Conservation (phyloP, 306 rosid species). For the Ochetophila trinervis region DNA sequence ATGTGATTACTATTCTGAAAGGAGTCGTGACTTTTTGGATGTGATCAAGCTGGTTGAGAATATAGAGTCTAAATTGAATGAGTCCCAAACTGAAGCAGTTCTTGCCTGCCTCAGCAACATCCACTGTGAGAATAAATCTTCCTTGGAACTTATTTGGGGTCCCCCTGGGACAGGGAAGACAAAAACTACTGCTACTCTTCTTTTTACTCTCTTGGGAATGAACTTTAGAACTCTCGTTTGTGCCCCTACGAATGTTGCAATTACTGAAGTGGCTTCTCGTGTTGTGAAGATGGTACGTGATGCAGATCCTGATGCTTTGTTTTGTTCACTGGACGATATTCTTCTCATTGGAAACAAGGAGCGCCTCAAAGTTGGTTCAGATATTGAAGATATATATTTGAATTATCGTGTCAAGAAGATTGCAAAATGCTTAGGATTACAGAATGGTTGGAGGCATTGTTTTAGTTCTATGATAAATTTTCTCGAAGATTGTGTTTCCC, state of each 20-base stretch:
- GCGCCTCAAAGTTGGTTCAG: slow-evolving; percentile 53
- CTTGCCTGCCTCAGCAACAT: slow-evolving; percentile 41
- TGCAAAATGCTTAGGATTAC: slow-evolving; percentile 36
- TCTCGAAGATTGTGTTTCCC: slow-evolving; percentile 61
- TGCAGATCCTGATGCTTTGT: slow-evolving; percentile 21
- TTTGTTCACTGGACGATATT: slow-evolving; percentile 50
- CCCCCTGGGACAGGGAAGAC: slow-evolving; percentile 92
- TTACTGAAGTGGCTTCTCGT: slow-evolving; percentile 55
- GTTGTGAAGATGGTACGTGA: slow-evolving; percentile 48
- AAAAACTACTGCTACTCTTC: slow-evolving; percentile 47
- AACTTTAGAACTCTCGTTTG: slow-evolving; percentile 57
- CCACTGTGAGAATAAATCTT: slow-evolving; percentile 26
- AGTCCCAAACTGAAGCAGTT: slow-evolving; percentile 54
- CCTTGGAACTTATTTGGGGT: slow-evolving; percentile 73
- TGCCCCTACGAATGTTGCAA: slow-evolving; percentile 80
- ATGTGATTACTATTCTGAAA: slow-evolving; percentile 23
- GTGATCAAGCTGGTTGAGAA: slow-evolving; percentile 6
- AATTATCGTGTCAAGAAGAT: slow-evolving; percentile 57
- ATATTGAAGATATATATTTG: slow-evolving; percentile 51
- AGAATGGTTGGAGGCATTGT: slow-evolving; percentile 52
- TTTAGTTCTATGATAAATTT: slow-evolving; percentile 49
- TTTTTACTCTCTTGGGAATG: slow-evolving; percentile 38
- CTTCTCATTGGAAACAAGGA: slow-evolving; percentile 65
- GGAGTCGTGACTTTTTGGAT: background rate
- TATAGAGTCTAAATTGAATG: slow-evolving; percentile 41